These are phyloP conservation scores for Rhododendron ferrugineum DNA, from an alignment of 148 eudicot species.

Conservation along the genomic window DNA sequence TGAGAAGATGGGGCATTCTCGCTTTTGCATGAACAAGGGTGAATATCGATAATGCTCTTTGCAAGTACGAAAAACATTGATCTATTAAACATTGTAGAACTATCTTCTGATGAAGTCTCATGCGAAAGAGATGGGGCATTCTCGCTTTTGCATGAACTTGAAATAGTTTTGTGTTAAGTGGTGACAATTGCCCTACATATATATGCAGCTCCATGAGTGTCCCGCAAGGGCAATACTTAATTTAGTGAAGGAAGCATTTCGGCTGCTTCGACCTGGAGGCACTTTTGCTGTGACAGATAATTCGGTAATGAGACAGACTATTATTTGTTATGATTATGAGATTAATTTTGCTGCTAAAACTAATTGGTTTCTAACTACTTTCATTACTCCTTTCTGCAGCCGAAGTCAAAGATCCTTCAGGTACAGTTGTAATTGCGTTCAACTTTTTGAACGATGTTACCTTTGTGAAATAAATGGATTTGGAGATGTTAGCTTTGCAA, in stretches of 20 bases:
- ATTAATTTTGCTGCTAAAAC: background rate
- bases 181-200: background rate
- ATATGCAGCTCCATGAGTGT: conserved; percentile 83
- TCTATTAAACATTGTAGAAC: background rate
- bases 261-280: conserved; percentile 94
- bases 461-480: background rate
- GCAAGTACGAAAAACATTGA: background rate
- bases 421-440: conserved; percentile 27
- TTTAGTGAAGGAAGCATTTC: conserved; percentile 76
- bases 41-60: background rate
- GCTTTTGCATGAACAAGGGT: too few relatives aligned
- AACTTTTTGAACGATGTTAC: background rate
- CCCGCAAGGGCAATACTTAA: conserved; percentile 73
- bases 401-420: conserved; percentile 95
- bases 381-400: conserved; percentile 43
- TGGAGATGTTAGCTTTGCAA: background rate
- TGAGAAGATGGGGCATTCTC: background rate
- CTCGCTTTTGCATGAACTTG: too few relatives aligned
- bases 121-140: too few relatives aligned
- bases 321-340: background rate
- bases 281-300: conserved; percentile 84
- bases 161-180: background rate
- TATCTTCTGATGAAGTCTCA: background rate
- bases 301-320: conserved; percentile 40
- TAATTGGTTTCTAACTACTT: background rate